phyloP scores from a whole-genome alignment of 2,329 filamentous ascomycete species.

The Trichoderma guizhouense region DNA sequence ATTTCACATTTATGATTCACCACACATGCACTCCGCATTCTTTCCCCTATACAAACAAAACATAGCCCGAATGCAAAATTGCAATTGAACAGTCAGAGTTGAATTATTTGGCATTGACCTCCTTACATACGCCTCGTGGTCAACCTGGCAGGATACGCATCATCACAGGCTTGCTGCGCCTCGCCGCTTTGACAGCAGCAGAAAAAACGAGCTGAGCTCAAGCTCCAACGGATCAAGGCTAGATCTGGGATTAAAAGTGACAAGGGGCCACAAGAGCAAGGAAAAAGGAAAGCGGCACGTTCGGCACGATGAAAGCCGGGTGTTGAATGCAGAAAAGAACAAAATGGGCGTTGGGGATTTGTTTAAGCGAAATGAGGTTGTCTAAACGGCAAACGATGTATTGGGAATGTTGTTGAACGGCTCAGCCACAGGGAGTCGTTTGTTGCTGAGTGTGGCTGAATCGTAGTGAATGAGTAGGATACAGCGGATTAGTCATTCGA shows the following conservation, averaged over 20 bases:
- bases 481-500: background rate
- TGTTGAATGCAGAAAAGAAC: background rate
- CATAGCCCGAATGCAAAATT: background rate
- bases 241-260: background rate
- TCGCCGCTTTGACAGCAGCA: conserved; percentile 2
- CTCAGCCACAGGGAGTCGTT: background rate
- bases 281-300: background rate
- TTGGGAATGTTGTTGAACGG: background rate
- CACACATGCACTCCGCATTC: background rate
- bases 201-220: background rate
- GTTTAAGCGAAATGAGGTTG: conserved; percentile 2
- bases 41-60: background rate
- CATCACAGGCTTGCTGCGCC: conserved; percentile 3
- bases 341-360: background rate
- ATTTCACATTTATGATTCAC: background rate
- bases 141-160: background rate
- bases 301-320: background rate
- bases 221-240: background rate
- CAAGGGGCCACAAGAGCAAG: background rate
- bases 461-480: background rate
- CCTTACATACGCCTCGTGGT: background rate
- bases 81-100: background rate
- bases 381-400: background rate
- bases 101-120: background rate
- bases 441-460: background rate